Evolutionary conservation across 768 basidiomycete genomes (phyloP), one percentile per base, ranked within the genome.

Genomic region (Clitopilus hobsonii): DNA sequence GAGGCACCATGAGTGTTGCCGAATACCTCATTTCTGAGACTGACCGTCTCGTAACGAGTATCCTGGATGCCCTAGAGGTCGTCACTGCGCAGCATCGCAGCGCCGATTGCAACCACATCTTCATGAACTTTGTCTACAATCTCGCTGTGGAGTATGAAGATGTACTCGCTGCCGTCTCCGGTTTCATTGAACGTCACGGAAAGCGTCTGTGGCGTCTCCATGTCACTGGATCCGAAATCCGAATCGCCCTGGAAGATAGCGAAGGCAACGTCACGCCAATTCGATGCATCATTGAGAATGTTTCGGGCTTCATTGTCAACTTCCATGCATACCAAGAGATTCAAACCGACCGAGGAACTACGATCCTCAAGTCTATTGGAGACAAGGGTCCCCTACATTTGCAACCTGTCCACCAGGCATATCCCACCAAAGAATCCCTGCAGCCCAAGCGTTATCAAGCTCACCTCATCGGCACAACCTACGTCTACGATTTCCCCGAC

Each of bases 361-460:
- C 89, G 11, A 97, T 98, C 64, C 81, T 98, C 59, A 98, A 98
- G 74, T 97, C 97, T 2, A 97, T 99, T 60, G 97, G 97, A 41
- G 93, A 97, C 49, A 97, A 97, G 70, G 97, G 97, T 3, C 93
- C 96, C 49, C 80, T 97, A 52, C 96, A 99, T 72, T 80, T 98
- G 24, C 95, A 95, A 72, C 94, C 94, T 10, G 96, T 96, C 60
- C 89, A 91, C 70, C 85, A 89, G 61, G 79, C 92, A 0, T 98
- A 98, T 73, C 86, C 96, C 13, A 98, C 96, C 55, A 99, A 97
- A 74, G 96, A 98, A 69, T 98, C 94, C 16, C 77, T 99, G 48
- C 97, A 99, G 68, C 97, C 97, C 38, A 95, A 97, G 71, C 94
- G 97, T 59, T 98, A 98, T 76, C 96, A 98, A 68, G 97, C 97